Evolutionary conservation across 2,329 filamentous ascomycete genomes (phyloP).

Genomic region (Penicillium palitans): DNA sequence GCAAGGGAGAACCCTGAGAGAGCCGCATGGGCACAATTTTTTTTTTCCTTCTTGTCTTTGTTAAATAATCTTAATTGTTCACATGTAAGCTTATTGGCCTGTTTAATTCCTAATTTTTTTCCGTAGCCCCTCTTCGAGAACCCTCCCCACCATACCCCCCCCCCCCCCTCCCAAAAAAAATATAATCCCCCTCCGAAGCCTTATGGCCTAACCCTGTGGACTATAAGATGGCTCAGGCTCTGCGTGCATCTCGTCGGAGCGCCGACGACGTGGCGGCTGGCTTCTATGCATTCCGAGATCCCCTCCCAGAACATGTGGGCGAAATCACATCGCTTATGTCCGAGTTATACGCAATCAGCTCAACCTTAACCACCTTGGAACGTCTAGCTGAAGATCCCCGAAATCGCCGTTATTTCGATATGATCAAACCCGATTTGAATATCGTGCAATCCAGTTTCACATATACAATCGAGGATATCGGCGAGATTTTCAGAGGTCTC

Average conservation of each 20-base stretch:
- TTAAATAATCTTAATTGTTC: conserved; percentile 15
- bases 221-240: conserved; percentile 42
- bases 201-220: conserved; percentile 23
- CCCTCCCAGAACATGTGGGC: conserved; percentile 52
- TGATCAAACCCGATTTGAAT: conserved; percentile 50
- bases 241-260: conserved; percentile 47
- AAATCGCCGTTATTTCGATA: conserved; percentile 40
- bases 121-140: conserved; percentile 1
- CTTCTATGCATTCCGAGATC: conserved; percentile 52
- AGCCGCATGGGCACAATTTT: conserved; percentile 26
- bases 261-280: conserved; percentile 56
- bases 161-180: background rate
- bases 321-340: conserved; percentile 57
- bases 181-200: background rate
- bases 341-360: conserved; percentile 56
- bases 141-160: background rate
- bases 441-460: conserved; percentile 51
- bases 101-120: background rate
- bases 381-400: conserved; percentile 43
- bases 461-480: conserved; percentile 54
- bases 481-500: conserved; percentile 47
- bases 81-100: conserved; percentile 12
- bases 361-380: conserved; percentile 51
- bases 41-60: background rate
- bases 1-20: conserved; percentile 19